Evolutionary conservation across 2,329 filamentous ascomycete species (phyloP).

Genomic region (Colletotrichum somersetense): DNA sequence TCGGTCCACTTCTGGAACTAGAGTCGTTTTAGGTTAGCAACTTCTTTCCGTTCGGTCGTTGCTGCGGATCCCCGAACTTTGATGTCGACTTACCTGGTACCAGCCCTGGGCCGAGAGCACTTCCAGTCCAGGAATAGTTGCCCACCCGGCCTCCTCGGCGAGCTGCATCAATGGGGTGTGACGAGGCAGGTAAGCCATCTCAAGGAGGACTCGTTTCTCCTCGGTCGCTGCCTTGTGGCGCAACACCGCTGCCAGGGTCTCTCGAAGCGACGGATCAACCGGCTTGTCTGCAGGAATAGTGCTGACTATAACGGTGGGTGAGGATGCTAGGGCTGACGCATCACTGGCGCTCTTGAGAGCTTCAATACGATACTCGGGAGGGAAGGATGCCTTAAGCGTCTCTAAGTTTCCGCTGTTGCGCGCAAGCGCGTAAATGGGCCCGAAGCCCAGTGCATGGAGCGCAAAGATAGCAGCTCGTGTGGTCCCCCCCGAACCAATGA

Average conservation of each 20-base stretch:
- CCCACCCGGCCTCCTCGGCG: constrained; percentile 83
- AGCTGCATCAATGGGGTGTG: constrained; percentile 88
- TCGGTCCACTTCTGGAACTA: constrained; percentile 88
- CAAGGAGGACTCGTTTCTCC: constrained; percentile 75
- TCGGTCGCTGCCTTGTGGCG: constrained; percentile 55
- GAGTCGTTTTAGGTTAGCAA: constrained; percentile 43
- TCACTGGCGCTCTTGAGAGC: constrained; percentile 58
- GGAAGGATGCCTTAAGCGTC: constrained; percentile 79
- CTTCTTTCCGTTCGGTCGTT: neutral
- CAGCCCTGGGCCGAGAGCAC: constrained; percentile 90
- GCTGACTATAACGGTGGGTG: constrained; percentile 82
- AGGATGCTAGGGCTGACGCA: constrained; percentile 44
- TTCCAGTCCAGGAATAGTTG: constrained; percentile 86
- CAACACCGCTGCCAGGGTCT: constrained; percentile 70
- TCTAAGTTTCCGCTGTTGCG: constrained; percentile 78
- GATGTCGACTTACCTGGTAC: constrained; percentile 75
- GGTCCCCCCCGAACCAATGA: constrained; percentile 93
- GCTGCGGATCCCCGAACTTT: too few species aligned
- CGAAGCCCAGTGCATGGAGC: constrained; percentile 84
- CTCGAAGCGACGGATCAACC: constrained; percentile 78
- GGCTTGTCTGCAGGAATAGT: constrained; percentile 92
- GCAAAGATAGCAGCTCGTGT: constrained; percentile 92
- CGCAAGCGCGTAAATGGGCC: constrained; percentile 88
- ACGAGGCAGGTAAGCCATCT: constrained; percentile 96
- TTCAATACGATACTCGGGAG: constrained; percentile 76